phyloP scores from a whole-genome alignment of 768 basidiomycete genomes.

The Mycena haematopus region DNA sequence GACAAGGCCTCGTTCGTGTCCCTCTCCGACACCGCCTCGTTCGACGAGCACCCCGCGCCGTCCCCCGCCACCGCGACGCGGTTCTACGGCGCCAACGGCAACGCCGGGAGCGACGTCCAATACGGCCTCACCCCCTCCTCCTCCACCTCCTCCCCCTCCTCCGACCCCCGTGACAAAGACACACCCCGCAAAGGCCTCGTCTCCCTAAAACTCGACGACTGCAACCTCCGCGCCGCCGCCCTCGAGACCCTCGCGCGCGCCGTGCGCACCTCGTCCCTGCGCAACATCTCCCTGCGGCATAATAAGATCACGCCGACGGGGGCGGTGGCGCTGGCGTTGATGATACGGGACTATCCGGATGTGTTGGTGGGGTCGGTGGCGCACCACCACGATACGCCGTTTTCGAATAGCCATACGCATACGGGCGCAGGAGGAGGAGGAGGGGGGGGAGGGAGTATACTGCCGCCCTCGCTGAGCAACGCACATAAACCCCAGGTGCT shows the following conservation, averaged over 20 bases:
- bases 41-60: conserved; percentile 3
- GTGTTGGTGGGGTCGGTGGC: conserved; percentile 48
- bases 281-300: conserved; percentile 88
- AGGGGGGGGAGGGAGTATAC: too few relatives aligned
- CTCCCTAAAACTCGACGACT: conserved; percentile 90
- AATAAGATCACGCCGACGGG: conserved; percentile 87
- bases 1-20: conserved; percentile 21
- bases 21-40: conserved; percentile 16
- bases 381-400: conserved; percentile 3
- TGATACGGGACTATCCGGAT: conserved; percentile 97
- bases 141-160: too few relatives aligned
- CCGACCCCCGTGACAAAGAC: conserved; percentile 7
- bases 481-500: conserved; percentile 23
- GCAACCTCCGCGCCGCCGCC: conserved; percentile 71
- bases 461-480: conserved; percentile 32
- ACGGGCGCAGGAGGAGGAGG: too few relatives aligned
- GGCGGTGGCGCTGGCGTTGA: conserved; percentile 90
- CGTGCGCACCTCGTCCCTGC: conserved; percentile 82
- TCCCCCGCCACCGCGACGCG: neutral
- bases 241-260: conserved; percentile 79
- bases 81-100: neutral
- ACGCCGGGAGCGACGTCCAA: conserved; percentile 16
- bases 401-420: too few relatives aligned
- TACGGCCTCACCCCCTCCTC: conserved; percentile 16
- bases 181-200: neutral